These are phyloP conservation scores for Meira miltonrushii DNA, from an alignment of 1,284 basidiomycete genomes.

Conservation along the genomic window DNA sequence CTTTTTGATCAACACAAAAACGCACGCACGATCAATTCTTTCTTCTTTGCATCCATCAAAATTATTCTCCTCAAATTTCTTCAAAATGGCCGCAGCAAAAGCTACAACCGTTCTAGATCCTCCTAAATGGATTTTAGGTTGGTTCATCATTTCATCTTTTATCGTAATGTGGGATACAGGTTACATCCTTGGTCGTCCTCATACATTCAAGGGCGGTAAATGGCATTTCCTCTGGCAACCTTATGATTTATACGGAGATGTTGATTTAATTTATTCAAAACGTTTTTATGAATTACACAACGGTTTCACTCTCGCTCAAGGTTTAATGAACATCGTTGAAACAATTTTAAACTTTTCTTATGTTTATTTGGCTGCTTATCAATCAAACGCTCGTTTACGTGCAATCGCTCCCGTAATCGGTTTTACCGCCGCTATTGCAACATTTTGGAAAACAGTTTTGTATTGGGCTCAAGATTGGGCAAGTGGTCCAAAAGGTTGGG, in stretches of 20 bases:
- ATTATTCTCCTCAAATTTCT: too few relatives aligned
- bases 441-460: slow-evolving; percentile 75
- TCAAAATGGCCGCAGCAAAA: too few relatives aligned
- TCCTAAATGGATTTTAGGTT: too few relatives aligned
- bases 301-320: slow-evolving; percentile 82
- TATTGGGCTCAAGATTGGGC: slow-evolving; percentile 50
- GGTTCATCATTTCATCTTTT: too few relatives aligned
- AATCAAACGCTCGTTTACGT: slow-evolving; percentile 54
- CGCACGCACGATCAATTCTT: too few relatives aligned
- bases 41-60: too few relatives aligned
- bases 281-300: slow-evolving; percentile 62
- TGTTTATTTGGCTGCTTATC: slow-evolving; percentile 67
- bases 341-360: slow-evolving; percentile 66
- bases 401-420: slow-evolving; percentile 66
- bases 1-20: too few relatives aligned
- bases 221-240: slow-evolving; percentile 27
- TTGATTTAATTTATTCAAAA: slow-evolving; percentile 72
- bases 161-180: slow-evolving; percentile 28
- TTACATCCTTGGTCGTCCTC: slow-evolving; percentile 35
- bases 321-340: slow-evolving; percentile 71
- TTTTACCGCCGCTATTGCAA: slow-evolving; percentile 68
- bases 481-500: slow-evolving; percentile 53
- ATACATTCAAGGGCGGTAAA: slow-evolving; percentile 55
- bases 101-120: too few relatives aligned
- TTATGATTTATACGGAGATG: slow-evolving; percentile 62